phyloP scores from a whole-genome alignment of 1,284 basidiomycete species.

The Austroboletus novae-zelandiae region DNA sequence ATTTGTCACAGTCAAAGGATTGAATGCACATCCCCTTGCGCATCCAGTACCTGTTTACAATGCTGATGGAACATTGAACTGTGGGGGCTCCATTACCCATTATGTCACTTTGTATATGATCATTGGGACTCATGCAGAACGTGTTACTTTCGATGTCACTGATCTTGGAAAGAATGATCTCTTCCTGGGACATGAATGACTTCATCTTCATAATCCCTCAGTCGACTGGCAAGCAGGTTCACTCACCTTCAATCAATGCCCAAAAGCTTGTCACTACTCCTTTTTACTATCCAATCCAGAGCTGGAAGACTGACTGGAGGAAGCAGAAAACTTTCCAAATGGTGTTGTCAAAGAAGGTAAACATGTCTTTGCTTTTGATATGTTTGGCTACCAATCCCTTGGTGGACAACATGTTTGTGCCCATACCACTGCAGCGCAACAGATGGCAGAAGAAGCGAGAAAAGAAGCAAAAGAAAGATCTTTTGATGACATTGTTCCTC shows the following conservation, averaged over 20 bases:
- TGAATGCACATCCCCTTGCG: slow-evolving; percentile 11
- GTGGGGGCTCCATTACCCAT: slow-evolving; percentile 10
- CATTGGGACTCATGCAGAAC: not conserved
- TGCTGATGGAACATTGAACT: slow-evolving; percentile 15
- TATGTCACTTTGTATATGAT: not conserved
- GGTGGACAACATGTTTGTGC: too few relatives aligned
- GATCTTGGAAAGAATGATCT: not conserved
- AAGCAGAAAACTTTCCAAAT: not conserved
- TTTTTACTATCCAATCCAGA: not conserved
- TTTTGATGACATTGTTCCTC: not conserved
- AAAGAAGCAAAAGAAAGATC: not conserved
- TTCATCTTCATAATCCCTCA: slow-evolving; percentile 20
- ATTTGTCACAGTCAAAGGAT: slow-evolving; percentile 13
- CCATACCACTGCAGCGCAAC: too few relatives aligned
- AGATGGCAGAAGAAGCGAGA: not conserved
- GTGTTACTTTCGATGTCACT: not conserved
- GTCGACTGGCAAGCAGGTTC: slow-evolving; percentile 19
- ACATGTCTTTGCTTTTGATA: too few relatives aligned
- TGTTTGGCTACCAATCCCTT: too few relatives aligned
- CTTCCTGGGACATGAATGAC: slow-evolving; percentile 18
- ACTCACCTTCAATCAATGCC: slow-evolving; percentile 7
- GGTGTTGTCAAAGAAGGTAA: not conserved
- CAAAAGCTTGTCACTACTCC: too few relatives aligned
- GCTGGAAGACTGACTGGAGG: not conserved
- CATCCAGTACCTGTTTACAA: too few relatives aligned